Conservation (phyloP, 2,329 filamentous ascomycete species). For the Ceratocystis diversiconidia region DNA sequence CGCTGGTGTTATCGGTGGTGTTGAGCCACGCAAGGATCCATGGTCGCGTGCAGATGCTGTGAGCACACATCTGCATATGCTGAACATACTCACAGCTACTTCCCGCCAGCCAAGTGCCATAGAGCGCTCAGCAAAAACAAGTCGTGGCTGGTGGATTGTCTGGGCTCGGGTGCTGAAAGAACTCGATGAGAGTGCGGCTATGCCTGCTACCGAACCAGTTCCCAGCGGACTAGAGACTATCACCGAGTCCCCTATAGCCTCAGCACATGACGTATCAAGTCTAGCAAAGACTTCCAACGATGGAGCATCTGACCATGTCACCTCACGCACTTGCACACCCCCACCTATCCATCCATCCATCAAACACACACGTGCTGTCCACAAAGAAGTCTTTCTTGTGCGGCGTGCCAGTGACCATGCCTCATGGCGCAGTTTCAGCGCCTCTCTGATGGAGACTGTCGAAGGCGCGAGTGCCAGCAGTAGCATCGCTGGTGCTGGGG, state of each 20-base stretch:
- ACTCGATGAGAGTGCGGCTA: neutral
- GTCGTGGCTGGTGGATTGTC: slow-evolving; percentile 54
- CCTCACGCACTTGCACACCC: neutral
- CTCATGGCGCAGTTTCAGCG: slow-evolving; percentile 27
- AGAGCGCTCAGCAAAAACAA: slow-evolving; percentile 52
- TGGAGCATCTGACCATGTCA: slow-evolving; percentile 15
- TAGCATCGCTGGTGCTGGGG: neutral
- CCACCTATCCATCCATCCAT: neutral
- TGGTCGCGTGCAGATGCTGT: slow-evolving; percentile 51
- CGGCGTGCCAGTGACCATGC: slow-evolving; percentile 44
- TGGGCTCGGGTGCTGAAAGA: slow-evolving; percentile 43
- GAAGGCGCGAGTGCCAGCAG: slow-evolving; percentile 21
- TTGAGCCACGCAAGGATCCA: slow-evolving; percentile 21
- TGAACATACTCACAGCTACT: slow-evolving; percentile 37
- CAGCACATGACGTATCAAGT: neutral
- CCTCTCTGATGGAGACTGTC: slow-evolving; percentile 23
- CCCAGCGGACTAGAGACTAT: slow-evolving; percentile 14
- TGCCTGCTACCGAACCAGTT: neutral
- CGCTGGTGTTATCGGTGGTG: slow-evolving; percentile 14
- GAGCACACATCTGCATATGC: slow-evolving; percentile 49
- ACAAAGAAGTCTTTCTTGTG: slow-evolving; percentile 49
- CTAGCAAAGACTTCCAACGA: neutral
- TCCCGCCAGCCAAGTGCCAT: slow-evolving; percentile 30
- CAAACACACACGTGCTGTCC: slow-evolving; percentile 20
- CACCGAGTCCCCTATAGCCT: slow-evolving; percentile 11